phyloP scores from a whole-genome alignment of 2,329 filamentous ascomycete genomes.

The Teratosphaeria gauchensis region DNA sequence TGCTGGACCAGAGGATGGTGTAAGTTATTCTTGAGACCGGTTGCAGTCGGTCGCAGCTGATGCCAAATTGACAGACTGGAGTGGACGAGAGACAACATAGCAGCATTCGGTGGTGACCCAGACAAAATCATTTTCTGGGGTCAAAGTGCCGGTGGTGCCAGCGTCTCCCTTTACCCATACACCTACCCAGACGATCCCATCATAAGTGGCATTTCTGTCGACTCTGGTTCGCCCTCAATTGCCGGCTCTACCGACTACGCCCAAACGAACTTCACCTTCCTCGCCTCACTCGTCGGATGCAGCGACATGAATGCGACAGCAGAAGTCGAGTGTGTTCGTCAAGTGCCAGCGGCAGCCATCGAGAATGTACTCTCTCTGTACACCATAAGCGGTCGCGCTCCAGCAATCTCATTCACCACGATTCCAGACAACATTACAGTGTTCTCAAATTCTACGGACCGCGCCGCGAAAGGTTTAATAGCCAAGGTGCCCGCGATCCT shows the following conservation, averaged over 20 bases:
- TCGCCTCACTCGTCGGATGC: neutral
- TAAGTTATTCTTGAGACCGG: neutral
- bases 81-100: constrained; percentile 31
- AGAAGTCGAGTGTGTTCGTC: neutral
- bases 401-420: constrained; percentile 12
- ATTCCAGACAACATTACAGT: constrained; percentile 18
- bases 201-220: constrained; percentile 28
- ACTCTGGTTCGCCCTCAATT: constrained; percentile 20
- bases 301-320: constrained; percentile 10
- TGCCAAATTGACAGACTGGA: constrained; percentile 19
- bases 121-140: constrained; percentile 30
- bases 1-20: constrained; percentile 45
- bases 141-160: constrained; percentile 25
- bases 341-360: neutral
- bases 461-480: neutral
- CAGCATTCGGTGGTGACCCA: constrained; percentile 25
- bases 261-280: neutral
- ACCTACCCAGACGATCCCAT: constrained; percentile 29
- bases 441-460: constrained; percentile 18
- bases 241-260: neutral
- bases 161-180: constrained; percentile 24
- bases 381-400: neutral
- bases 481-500: constrained; percentile 9
- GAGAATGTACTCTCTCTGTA: neutral
- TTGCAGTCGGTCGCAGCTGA: neutral